Percentiles rank a stretch among this genome's conserved stretches.
phyloP scores from a whole-genome alignment of 1,284 basidiomycete species.

The Hypsizygus ulmarius region DNA sequence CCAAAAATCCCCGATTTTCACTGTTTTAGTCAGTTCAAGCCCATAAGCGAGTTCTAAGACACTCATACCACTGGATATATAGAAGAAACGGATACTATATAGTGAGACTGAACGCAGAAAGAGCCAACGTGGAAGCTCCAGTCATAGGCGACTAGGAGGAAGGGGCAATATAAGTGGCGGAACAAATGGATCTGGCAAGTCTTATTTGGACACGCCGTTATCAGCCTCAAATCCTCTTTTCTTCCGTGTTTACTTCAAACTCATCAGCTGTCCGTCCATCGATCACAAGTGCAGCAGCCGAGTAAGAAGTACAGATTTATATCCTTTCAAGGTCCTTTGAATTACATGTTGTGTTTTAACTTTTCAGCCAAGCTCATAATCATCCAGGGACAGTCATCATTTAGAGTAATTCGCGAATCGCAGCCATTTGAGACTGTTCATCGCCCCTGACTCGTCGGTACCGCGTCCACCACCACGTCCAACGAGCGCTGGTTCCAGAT shows the following conservation, averaged over 20 bases:
- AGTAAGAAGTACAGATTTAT: neutral
- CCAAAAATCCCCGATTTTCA: slow-evolving; percentile 9
- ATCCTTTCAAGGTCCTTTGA: too few relatives aligned
- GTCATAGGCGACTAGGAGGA: slow-evolving; percentile 14
- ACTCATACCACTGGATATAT: slow-evolving; percentile 7
- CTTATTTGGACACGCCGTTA: slow-evolving; percentile 10
- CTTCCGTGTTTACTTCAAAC: neutral
- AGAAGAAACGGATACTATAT: slow-evolving; percentile 3
- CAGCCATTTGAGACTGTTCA: too few relatives aligned
- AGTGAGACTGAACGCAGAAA: slow-evolving; percentile 6
- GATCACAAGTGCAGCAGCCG: slow-evolving; percentile 3
- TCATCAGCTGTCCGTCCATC: slow-evolving; percentile 13
- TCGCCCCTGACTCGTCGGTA: too few relatives aligned
- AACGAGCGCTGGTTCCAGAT: too few relatives aligned
- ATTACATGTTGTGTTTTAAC: too few relatives aligned
- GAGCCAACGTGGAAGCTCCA: slow-evolving; percentile 5
- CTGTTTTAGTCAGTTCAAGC: slow-evolving; percentile 4
- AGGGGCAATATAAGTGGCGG: slow-evolving; percentile 16
- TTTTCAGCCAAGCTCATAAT: too few relatives aligned
- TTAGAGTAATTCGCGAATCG: too few relatives aligned
- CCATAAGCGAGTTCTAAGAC: neutral
- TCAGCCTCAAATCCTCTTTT: slow-evolving; percentile 1
- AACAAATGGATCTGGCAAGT: slow-evolving; percentile 9
- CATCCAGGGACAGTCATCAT: too few relatives aligned
- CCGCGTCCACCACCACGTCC: too few relatives aligned